Evolutionary conservation across 768 basidiomycete species (phyloP), one percentile per base, ranked within the genome.

Genomic region (Suillus spraguei): DNA sequence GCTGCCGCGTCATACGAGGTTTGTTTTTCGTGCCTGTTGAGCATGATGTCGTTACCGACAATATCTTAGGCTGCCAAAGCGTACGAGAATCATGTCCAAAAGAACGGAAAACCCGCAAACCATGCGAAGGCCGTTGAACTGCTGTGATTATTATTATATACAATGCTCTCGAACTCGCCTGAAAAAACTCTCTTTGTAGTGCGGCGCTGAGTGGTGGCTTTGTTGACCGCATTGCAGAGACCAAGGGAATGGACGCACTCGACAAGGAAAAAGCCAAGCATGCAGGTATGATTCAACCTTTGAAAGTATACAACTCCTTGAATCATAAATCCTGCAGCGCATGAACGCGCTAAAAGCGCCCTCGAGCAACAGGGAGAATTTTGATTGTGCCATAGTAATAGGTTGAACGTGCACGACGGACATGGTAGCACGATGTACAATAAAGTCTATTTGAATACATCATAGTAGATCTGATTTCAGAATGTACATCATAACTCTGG

Each of bases 1-100:
- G 69, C 63, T 13, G 73, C 74, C 2, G 73, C 73, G 3, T 70
- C 73, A 10, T 74, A 71, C 58, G 74, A 74, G 64, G 73, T 62
- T 59, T 36, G 33, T 28, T 22, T 32, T 0, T 8, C 2, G 11
- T n/a, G 33, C 11, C 8, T 10, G 1, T 20, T 17, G 5, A 9
- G 8, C 16, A 52, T 4, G 36, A 42, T 14, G 4, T 16, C 22
- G 33, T 17, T 9, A 49, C 63, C 59, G 53, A 72, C 46, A 22
- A 53, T 36, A 13, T 28, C 24, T 17, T 33, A 76, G 73, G 73
- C 70, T 24, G 74, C 73, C 5, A 76, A 76, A 46, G 67, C 67
- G 1, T 75, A 76, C 64, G 64, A 71, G 60, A 5, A 70, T 3
- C 72, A 75, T 41, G 53, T 70, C 60, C 41, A 3, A 10, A 14